Evolutionary conservation across 192 early-diverging fungal species (phyloP).

Genomic region (Backusella tarrabulga): DNA sequence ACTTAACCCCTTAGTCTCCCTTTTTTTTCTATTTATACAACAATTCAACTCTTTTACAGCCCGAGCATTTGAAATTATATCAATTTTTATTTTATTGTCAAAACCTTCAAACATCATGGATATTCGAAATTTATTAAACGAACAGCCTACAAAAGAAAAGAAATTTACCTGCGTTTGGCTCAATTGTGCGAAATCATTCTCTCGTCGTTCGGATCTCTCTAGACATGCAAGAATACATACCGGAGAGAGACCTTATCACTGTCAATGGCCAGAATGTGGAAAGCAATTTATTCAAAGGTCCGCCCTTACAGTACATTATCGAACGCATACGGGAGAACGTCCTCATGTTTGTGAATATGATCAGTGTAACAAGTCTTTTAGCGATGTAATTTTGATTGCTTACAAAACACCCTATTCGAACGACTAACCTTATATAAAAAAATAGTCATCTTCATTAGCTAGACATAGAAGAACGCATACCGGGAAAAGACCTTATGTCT

Average conservation of each 20-base stretch:
- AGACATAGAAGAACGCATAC: constrained; percentile 70
- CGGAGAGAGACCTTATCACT: constrained; percentile 69
- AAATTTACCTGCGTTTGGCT: constrained; percentile 55
- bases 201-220: constrained; percentile 67
- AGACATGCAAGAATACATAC: constrained; percentile 73
- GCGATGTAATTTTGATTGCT: constrained; percentile 41
- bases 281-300: constrained; percentile 80
- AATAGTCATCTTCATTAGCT: constrained; percentile 62
- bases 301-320: constrained; percentile 71
- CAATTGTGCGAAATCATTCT: constrained; percentile 67
- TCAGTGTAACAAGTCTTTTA: constrained; percentile 69
- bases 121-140: constrained; percentile 20
- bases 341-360: constrained; percentile 65
- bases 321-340: constrained; percentile 70
- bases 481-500: constrained; percentile 67
- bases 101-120: constrained; percentile 7
- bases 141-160: constrained; percentile 21
- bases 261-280: constrained; percentile 59
- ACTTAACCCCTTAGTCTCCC: not conserved
- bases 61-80: not conserved
- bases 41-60: not conserved
- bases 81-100: not conserved
- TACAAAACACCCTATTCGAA: not conserved
- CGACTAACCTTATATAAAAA: not conserved
- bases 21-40: not conserved